Evolutionary conservation across 345 rosid genomes (phyloP), one percentile per base, ranked within the genome.

Genomic region (Kandelia obovata): DNA sequence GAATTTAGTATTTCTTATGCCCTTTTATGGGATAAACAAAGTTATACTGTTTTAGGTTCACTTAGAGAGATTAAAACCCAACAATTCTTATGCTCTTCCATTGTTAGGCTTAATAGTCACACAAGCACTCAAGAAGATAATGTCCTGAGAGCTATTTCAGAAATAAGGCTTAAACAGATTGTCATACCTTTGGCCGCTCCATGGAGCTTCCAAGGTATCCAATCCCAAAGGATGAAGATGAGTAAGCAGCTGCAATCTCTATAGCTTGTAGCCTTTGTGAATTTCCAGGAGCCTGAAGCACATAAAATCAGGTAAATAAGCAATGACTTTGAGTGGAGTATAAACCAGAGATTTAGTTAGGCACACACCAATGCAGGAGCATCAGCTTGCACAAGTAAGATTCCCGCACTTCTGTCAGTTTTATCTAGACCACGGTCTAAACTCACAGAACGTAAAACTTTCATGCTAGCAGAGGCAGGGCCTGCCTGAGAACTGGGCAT

Each of bases 241-340:
- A 86, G 71, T 81, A 92, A 19, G 89, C 88, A 74, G 99, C 99
- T 25, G 96, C 96, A 35, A 95, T 90, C 85, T 95, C 99, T 71
- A 95, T 69, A 17, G 91, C 87, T 77, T 87, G 88, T 64, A 95
- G 83, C 71, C 73, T 77, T 1, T 83, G 79, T 25, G 72, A 75
- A 64, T 55, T 70, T 78, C 86, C 95, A 53, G 83, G 57, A 8
- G 67, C 86, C 98, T 91, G 69, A 66, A 65, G 35, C 16, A 58
- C 23, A 49, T 70, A 61, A 49, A 37, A 23, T 51, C 56, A 68
- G 34, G 61, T 53, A 46, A 53, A 62, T 65, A 49, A 69, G 58
- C 30, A 64, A 47, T 4, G 5, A 37, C 17, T 1, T 31, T 15
- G n/a, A 37, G 20, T 10, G 5, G 31, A 73, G 53, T 32, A 4